Conservation (phyloP, 1,284 basidiomycete species). For the Cerioporus squamosus region DNA sequence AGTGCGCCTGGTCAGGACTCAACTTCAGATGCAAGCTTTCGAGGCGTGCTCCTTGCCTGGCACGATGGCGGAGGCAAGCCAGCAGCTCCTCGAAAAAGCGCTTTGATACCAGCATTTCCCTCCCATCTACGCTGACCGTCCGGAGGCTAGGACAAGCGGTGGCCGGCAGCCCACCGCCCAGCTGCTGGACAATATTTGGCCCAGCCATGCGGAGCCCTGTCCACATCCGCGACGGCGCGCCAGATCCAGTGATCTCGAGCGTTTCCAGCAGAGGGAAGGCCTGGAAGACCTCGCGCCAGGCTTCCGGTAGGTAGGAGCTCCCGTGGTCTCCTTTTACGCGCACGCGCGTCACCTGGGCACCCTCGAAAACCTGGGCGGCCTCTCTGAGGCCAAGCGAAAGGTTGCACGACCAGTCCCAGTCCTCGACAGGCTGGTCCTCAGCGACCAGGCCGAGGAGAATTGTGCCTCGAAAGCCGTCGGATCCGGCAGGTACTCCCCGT, state of each 20-base stretch:
- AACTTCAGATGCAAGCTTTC: neutral
- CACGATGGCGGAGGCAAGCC: neutral
- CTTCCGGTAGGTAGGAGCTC: neutral
- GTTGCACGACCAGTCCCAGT: neutral
- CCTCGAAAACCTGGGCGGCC: neutral
- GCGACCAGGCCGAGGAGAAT: neutral
- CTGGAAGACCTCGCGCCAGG: neutral
- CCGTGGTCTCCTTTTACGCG: neutral
- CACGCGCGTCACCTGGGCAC: neutral
- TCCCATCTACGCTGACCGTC: neutral
- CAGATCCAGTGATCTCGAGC: neutral
- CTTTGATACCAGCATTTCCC: neutral
- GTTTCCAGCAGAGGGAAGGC: neutral
- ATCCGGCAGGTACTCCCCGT: neutral
- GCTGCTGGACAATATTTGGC: too few relatives aligned
- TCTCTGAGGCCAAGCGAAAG: neutral
- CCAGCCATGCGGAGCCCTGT: neutral
- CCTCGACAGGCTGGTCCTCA: neutral
- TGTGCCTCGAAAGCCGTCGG: neutral
- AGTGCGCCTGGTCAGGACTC: neutral
- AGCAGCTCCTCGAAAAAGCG: neutral
- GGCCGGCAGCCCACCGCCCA: neutral
- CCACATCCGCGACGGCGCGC: neutral
- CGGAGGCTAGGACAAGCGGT: neutral
- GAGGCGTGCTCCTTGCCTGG: neutral